Evolutionary conservation across 257 asterid genomes (phyloP).

Genomic region (Penstemon barbatus): DNA sequence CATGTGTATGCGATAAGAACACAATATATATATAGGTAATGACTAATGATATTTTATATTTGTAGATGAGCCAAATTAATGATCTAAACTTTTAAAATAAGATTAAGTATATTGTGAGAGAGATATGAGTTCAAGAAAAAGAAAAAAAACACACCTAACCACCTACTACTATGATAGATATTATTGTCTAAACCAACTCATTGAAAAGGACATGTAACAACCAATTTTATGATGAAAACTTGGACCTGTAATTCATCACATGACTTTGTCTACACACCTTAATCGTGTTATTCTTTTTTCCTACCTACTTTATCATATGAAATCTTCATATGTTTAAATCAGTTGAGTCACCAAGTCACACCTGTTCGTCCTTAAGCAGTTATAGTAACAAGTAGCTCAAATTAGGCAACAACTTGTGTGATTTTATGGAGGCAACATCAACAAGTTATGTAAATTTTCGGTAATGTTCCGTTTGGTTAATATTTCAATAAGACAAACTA

Average conservation of each 20-base stretch:
- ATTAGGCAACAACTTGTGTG: neutral
- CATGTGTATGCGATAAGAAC: constrained; percentile 2
- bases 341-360: neutral
- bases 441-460: neutral
- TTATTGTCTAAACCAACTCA: constrained; percentile 31
- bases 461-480: neutral
- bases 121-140: neutral
- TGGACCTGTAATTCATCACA: neutral
- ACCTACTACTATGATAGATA: constrained; percentile 27
- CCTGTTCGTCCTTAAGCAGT: neutral
- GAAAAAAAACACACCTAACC: neutral
- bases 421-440: neutral
- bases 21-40: too few species aligned
- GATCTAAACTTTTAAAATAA: too few species aligned
- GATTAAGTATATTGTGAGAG: neutral
- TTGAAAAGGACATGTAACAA: constrained; percentile 36
- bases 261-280: constrained; percentile 10
- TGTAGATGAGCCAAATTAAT: too few species aligned
- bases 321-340: neutral
- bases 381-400: neutral
- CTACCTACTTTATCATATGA: constrained; percentile 16
- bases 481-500: neutral
- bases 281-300: neutral
- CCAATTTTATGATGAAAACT: constrained; percentile 26
- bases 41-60: too few species aligned